phyloP scores from a whole-genome alignment of 2,329 filamentous ascomycete species.

The Lasiodiplodia sp. region DNA sequence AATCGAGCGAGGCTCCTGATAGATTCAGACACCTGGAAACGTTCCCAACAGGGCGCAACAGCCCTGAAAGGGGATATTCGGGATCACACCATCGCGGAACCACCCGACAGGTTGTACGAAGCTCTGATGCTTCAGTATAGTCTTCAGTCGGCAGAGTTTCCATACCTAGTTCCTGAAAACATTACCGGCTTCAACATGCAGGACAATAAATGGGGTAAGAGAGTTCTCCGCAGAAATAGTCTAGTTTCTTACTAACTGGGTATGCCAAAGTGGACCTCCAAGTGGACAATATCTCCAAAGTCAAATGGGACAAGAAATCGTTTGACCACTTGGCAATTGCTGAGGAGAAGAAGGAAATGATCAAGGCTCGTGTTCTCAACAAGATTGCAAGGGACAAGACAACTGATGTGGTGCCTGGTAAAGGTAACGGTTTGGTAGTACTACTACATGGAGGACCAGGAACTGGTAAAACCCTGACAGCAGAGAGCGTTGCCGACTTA shows the following conservation, averaged over 20 bases:
- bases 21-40: background rate
- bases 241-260: no score
- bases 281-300: background rate
- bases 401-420: slow-evolving; percentile 34
- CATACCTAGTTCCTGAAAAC: background rate
- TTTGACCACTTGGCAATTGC: background rate
- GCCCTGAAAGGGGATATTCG: no score
- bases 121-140: background rate
- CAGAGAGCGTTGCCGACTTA: slow-evolving; percentile 41
- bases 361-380: background rate
- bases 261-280: background rate
- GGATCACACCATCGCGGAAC: no score
- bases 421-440: slow-evolving; percentile 40
- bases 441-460: slow-evolving; percentile 34
- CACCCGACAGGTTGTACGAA: no score
- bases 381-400: background rate
- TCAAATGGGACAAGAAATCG: background rate
- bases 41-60: no score
- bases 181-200: background rate
- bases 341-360: background rate
- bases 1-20: no score
- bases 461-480: slow-evolving; percentile 37
- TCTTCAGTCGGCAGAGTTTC: background rate
- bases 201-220: background rate
- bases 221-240: background rate